Base-by-base conservation (phyloP, 768 basidiomycete species). In the Lactarius sanguifluus region DNA sequence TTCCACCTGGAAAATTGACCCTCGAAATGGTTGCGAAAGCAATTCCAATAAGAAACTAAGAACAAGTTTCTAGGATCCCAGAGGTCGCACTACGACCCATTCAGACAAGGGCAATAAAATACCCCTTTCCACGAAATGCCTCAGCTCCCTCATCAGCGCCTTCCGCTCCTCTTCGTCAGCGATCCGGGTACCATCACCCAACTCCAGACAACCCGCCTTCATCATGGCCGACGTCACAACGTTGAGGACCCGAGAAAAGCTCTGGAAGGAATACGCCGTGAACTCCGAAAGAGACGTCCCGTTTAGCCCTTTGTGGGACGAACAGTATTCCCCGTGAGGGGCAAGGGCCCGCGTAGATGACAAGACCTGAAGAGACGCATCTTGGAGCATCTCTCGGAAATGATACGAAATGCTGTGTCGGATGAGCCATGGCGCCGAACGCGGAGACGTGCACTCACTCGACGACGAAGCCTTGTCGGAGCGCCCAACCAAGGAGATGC, bases 311-410 rank as follows among this genome's bases (percentile, higher is more conserved):
- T 20, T 47, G 40, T 20, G 18, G 2, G 13, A 34, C 32, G 43
- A 41, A 10, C 64, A 61, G 13, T 36, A 56, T 15, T 36, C 25
- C 40, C 59, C 64, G 9, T 45, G n/a, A 5, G 59, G 64, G 16
- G 30, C 23, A 16, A 25, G 20, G 34, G 45, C 32, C 1, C 58
- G 50, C 43, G 15, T 38, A 9, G 41, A 56, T 15, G 59, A 61
- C 10, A 55, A 8, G 3, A 56, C 34, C 32, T 16, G 32, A 18
- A 65, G 32, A 5, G 59, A 56, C 1, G 64, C 52, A 3, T 57
- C 52, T 20, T 60, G 57, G 32, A 38, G 34, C 20, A 36, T 38
- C 57, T 34, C 38, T 12, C 18, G 34, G 0, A 57, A 38, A 38
- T 36, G 36, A 57, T 57, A 57, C 13, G 57, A 32, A 0, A 32